Percentiles rank a stretch among this genome's conserved stretches.
Conservation (phyloP, 371 early-diverging fungal species). For the Blakeslea trispora region DNA sequence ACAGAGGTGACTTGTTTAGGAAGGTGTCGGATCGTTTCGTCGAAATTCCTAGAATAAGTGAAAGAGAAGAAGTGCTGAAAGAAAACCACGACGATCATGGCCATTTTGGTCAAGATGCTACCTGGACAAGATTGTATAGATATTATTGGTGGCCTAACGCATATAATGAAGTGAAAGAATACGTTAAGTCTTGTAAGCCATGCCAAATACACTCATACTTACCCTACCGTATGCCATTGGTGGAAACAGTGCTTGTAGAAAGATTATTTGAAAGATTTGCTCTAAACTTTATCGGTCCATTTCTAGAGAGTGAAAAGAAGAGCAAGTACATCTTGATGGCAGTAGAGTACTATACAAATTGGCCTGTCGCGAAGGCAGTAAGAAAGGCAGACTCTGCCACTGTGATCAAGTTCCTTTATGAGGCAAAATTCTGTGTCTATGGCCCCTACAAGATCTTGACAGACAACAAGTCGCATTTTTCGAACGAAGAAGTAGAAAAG, state of each 20-base stretch:
- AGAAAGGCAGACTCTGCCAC: constrained; percentile 20
- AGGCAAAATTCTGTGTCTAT: constrained; percentile 24
- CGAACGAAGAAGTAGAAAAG: no score
- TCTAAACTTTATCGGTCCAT: constrained; percentile 43
- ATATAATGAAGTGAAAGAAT: background rate
- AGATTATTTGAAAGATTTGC: constrained; percentile 32
- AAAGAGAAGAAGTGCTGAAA: no score
- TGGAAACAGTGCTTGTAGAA: background rate
- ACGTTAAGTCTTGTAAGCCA: background rate
- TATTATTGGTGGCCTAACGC: constrained; percentile 11
- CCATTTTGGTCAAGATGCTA: constrained; percentile 13
- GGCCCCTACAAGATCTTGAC: no score
- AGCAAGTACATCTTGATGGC: constrained; percentile 47
- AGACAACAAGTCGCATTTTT: no score
- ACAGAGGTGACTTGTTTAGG: no score
- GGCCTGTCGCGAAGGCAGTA: constrained; percentile 42
- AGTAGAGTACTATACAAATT: constrained; percentile 44
- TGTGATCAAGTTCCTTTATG: constrained; percentile 37
- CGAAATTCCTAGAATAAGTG: no score
- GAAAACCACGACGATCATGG: no score
- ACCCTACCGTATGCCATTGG: no score
- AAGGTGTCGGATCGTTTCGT: no score
- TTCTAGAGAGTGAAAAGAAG: constrained; percentile 11
- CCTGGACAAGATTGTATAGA: constrained; percentile 5
- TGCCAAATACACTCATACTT: background rate